A percentile compares a stretch with the other conserved stretches of the same genome.
Evolutionary conservation across 2,329 filamentous ascomycete genomes (phyloP).

Genomic region (Magnaporthiopsis rhizophila): DNA sequence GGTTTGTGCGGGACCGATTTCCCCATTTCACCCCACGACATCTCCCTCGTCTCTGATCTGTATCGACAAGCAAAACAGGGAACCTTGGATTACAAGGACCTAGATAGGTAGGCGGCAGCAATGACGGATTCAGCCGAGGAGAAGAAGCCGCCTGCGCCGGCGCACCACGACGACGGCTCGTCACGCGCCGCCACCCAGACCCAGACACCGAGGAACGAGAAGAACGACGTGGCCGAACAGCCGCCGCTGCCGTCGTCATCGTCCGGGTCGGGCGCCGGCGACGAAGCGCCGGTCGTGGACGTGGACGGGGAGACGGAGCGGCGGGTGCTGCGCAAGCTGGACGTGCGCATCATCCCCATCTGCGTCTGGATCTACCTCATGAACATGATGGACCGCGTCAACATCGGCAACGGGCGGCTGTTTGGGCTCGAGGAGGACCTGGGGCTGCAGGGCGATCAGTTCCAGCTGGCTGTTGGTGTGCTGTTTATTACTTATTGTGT

Average conservation of each 20-base stretch:
- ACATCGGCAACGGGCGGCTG: slow-evolving; percentile 25
- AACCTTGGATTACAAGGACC: too few species aligned
- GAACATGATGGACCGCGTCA: slow-evolving; percentile 3
- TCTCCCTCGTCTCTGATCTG: background rate
- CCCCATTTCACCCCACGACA: too few species aligned
- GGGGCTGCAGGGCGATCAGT: slow-evolving; percentile 47
- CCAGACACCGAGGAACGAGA: background rate
- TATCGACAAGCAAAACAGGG: background rate
- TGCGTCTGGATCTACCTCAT: background rate
- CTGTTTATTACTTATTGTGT: slow-evolving; percentile 42
- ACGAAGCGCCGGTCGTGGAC: too few species aligned
- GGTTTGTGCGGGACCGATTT: too few species aligned
- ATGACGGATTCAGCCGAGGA: background rate
- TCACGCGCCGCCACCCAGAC: background rate
- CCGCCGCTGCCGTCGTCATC: too few species aligned
- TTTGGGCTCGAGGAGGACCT: slow-evolving; percentile 56
- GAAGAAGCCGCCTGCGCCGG: background rate
- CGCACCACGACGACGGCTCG: background rate
- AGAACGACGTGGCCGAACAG: background rate
- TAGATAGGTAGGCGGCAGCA: background rate
- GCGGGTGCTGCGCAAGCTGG: slow-evolving; percentile 1
- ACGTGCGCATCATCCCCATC: background rate
- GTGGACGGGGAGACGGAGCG: too few species aligned
- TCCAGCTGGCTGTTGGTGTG: slow-evolving; percentile 48
- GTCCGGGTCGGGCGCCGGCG: too few species aligned